Evolutionary conservation across 2,329 filamentous ascomycete genomes (phyloP), one percentile per base, ranked within the genome.

Genomic region (Rhynchosporium graminicola): DNA sequence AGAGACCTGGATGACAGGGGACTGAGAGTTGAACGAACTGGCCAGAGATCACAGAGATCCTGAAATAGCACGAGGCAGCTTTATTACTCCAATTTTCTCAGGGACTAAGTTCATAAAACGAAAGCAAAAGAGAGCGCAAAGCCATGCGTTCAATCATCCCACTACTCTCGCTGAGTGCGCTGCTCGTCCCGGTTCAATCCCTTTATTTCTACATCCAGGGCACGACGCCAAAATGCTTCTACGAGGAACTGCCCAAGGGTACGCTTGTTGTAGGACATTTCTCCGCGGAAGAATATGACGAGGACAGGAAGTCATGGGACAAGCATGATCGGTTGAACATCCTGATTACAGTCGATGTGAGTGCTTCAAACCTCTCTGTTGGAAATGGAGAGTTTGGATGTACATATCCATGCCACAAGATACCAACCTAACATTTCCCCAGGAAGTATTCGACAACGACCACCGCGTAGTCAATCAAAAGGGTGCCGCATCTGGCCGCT

Each of bases 201-300:
- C 85, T 99, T 63, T 94, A 96, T 86, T 96, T 99, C 83, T 98
- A 90, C 82, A 88, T 98, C 77, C 92, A 98, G 76, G 91, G 90
- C 73, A 84, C 85, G 56, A 80, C 85, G 68, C 89, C 91, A 70
- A 97, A 96, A 80, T 99, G 95, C 80, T 99, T 99, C 86, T 96
- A 90, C 80, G 95, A 99, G 80, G 94, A 98, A 78, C 85, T 99
- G 63, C 93, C 95, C 69, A 97, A 98, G 82, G 94, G 97, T 77
- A 98, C 95, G 13, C 81, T 99, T 63, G 94, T 99, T 61, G 93
- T 97, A 63, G 95, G 95, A 70, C 89, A 95, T 79, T 99, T 93
- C 82, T 86, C 83, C 60, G 91, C 92, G 57, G 89, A 95, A 77
- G 90, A 96, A 76, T 95, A 86, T 80, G 88, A 95, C 77, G 84